Conservation (phyloP, 805 yeast genomes). For the Cyberlindnera mrakii region DNA sequence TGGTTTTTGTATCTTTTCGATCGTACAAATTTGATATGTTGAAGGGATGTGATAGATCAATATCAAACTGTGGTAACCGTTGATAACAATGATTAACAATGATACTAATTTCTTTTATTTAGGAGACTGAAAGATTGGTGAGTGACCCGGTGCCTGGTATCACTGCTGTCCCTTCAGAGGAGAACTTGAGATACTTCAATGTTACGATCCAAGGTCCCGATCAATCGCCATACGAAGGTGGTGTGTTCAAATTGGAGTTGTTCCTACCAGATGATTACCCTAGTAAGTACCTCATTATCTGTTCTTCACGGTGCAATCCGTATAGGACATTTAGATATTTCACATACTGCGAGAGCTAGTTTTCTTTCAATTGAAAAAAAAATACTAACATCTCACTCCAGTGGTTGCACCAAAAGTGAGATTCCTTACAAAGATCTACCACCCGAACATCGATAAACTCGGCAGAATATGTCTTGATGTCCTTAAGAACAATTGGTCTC, state of each 20-base stretch:
- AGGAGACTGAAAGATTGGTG: constrained; percentile 88
- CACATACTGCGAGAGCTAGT: no score
- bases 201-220: constrained; percentile 90
- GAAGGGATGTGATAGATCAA: no score
- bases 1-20: constrained; percentile 16
- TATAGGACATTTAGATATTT: no score
- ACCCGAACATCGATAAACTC: constrained; percentile 91
- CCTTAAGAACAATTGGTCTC: constrained; percentile 93
- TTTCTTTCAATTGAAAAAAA: no score
- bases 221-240: constrained; percentile 88
- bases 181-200: constrained; percentile 86
- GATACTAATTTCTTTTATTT: neutral
- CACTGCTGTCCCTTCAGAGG: constrained; percentile 88
- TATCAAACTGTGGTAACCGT: no score
- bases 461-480: constrained; percentile 96
- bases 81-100: neutral
- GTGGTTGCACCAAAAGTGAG: constrained; percentile 96
- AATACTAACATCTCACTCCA: constrained; percentile 11
- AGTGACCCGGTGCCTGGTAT: constrained; percentile 98
- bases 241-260: constrained; percentile 73
- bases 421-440: constrained; percentile 89
- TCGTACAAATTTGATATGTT: no score
- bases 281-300: constrained; percentile 25
- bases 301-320: no score
- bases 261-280: constrained; percentile 96